phyloP scores from a whole-genome alignment of 2,329 filamentous ascomycete species.

The Pseudogymnoascus sp. region DNA sequence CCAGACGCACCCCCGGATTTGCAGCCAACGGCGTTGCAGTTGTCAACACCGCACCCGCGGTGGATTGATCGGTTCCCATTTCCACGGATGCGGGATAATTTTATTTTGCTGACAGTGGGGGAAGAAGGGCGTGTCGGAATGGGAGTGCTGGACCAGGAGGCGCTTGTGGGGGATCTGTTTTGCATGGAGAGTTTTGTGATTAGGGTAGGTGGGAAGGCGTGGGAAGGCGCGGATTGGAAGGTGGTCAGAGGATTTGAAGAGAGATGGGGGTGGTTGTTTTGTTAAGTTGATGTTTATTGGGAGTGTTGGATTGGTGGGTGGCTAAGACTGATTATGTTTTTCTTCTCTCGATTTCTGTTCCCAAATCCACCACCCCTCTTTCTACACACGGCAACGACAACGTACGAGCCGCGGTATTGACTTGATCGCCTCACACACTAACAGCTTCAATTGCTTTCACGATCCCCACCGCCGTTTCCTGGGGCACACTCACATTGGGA shows the following conservation, averaged over 20 bases:
- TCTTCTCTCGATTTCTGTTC: background rate
- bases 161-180: constrained; percentile 1
- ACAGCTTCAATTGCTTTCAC: background rate
- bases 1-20: constrained; percentile 12
- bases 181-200: constrained; percentile 1
- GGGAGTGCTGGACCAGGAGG: background rate
- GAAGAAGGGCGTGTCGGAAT: background rate
- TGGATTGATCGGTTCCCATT: constrained; percentile 20
- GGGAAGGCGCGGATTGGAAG: background rate
- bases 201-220: background rate
- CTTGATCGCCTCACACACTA: background rate
- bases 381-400: background rate
- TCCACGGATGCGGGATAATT: constrained; percentile 13
- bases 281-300: background rate
- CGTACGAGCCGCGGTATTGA: background rate
- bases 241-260: background rate
- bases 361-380: background rate
- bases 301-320: background rate
- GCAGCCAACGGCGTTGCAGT: constrained; percentile 14
- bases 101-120: constrained; percentile 14
- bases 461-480: background rate
- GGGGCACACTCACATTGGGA: background rate
- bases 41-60: constrained; percentile 14
- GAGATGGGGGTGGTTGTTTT: constrained; percentile 10
- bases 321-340: background rate